phyloP scores from a whole-genome alignment of 2,329 filamentous ascomycete genomes.

The Fusarium hainanense region DNA sequence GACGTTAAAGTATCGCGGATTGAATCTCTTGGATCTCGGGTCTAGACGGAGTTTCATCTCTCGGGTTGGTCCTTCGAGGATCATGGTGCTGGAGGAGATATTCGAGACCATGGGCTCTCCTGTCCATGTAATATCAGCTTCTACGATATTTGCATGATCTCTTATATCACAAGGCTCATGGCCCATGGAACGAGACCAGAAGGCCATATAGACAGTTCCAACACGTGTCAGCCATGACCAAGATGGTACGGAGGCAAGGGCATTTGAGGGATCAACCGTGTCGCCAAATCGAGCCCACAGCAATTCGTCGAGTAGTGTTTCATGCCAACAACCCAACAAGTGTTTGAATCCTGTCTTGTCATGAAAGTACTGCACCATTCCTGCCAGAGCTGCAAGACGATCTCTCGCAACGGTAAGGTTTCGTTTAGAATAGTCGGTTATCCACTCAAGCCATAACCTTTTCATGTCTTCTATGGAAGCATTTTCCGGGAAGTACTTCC shows the following conservation, averaged over 20 bases:
- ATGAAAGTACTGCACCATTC: constrained; percentile 5
- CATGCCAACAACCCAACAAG: constrained; percentile 5
- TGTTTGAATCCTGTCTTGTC: not conserved
- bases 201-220: not conserved
- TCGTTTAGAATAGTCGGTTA: constrained; percentile 10
- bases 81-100: not conserved
- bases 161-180: too few relatives aligned
- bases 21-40: not conserved
- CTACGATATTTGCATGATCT: not conserved
- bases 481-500: not conserved
- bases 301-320: constrained; percentile 3
- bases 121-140: not conserved
- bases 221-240: constrained; percentile 22
- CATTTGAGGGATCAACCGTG: not conserved
- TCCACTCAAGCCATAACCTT: constrained; percentile 11
- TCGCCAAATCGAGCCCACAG: constrained; percentile 1
- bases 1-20: not conserved
- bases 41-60: not conserved
- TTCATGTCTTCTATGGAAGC: not conserved
- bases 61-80: not conserved
- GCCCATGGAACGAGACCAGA: not conserved
- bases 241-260: not conserved
- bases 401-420: constrained; percentile 6
- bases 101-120: constrained; percentile 1
- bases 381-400: not conserved